Evolutionary conservation across 345 rosid species (phyloP).

Genomic region (Crucihimalaya himalaica): DNA sequence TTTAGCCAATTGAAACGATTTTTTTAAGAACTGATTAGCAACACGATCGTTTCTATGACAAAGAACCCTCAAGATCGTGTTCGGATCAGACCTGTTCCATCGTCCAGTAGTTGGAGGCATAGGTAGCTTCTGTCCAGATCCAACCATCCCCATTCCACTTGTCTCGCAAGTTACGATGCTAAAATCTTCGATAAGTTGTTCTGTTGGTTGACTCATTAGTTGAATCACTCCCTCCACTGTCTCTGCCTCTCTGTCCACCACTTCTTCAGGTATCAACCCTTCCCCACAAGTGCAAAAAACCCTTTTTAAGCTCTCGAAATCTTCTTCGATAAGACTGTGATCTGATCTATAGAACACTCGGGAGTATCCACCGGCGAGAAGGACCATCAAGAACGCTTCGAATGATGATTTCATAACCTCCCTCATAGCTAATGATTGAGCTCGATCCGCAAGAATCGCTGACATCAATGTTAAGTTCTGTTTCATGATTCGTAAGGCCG

Average conservation of each 20-base stretch:
- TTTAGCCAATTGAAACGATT: slow-evolving; percentile 69
- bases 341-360: slow-evolving; percentile 64
- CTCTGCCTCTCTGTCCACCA: slow-evolving; percentile 69
- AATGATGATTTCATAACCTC: slow-evolving; percentile 84
- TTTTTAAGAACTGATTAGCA: slow-evolving; percentile 69
- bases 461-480: slow-evolving; percentile 73
- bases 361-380: slow-evolving; percentile 74
- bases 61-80: slow-evolving; percentile 71
- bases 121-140: slow-evolving; percentile 60
- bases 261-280: slow-evolving; percentile 69
- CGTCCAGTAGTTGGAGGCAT: slow-evolving; percentile 82
- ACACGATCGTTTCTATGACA: slow-evolving; percentile 76
- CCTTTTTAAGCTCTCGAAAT: slow-evolving; percentile 67
- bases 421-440: slow-evolving; percentile 71
- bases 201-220: slow-evolving; percentile 74
- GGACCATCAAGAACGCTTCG: slow-evolving; percentile 77
- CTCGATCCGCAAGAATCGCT: slow-evolving; percentile 68
- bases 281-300: slow-evolving; percentile 71
- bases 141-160: slow-evolving; percentile 48
- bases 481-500: slow-evolving; percentile 64
- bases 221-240: slow-evolving; percentile 71
- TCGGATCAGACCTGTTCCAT: slow-evolving; percentile 85
- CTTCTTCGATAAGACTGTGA: slow-evolving; percentile 59
- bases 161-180: slow-evolving; percentile 62
- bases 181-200: slow-evolving; percentile 81